Conservation (phyloP, 2,329 filamentous ascomycete species). For the Fusarium verrucosum region DNA sequence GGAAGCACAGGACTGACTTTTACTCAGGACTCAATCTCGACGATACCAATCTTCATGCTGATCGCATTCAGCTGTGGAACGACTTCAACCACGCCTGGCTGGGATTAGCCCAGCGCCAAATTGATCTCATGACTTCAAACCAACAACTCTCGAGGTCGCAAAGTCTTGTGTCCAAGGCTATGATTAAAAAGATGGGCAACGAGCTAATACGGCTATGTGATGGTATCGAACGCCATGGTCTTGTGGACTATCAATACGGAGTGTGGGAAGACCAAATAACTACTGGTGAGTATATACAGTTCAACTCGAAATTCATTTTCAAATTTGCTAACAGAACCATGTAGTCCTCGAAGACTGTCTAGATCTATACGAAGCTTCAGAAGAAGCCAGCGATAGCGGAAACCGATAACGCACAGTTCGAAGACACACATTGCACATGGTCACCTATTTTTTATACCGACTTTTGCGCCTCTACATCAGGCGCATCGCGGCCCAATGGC, state of each 20-base stretch:
- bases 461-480: conserved; percentile 12
- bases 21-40: conserved; percentile 81
- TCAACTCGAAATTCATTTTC: background rate
- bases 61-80: conserved; percentile 87
- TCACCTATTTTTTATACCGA: background rate
- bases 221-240: conserved; percentile 85
- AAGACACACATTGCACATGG: background rate
- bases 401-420: conserved; percentile 31
- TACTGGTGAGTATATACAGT: conserved; percentile 66
- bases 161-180: conserved; percentile 72
- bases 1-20: conserved; percentile 27
- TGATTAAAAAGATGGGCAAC: conserved; percentile 80
- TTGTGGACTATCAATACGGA: conserved; percentile 97
- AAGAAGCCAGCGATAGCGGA: conserved; percentile 48
- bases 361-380: conserved; percentile 56
- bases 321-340: conserved; percentile 20
- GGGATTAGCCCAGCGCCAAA: conserved; percentile 82
- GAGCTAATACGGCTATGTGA: conserved; percentile 87
- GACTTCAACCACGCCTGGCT: conserved; percentile 97
- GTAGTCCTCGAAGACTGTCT: conserved; percentile 54
- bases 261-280: conserved; percentile 96
- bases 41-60: conserved; percentile 76
- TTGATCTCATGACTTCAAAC: conserved; percentile 73
- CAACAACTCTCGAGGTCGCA: conserved; percentile 66
- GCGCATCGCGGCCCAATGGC: conserved; percentile 13